Conservation (phyloP, 345 rosid genomes). For the Melastoma malabathricum region DNA sequence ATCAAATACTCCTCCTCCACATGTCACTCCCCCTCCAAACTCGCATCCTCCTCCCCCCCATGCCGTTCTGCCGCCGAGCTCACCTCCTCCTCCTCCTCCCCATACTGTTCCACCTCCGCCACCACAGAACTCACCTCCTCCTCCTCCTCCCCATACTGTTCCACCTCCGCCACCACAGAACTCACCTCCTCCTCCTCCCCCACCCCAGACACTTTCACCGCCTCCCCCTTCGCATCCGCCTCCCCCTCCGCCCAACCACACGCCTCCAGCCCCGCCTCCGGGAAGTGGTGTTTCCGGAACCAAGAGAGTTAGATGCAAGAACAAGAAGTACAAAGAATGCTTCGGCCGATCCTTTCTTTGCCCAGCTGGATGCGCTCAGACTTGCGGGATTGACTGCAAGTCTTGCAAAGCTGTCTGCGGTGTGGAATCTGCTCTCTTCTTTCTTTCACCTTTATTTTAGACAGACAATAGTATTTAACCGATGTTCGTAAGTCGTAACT, state of each 20-base stretch:
- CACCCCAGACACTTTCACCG: conserved; percentile 5
- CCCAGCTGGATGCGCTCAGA: too few species aligned
- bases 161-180: background rate
- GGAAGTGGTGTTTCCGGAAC: conserved; percentile 16
- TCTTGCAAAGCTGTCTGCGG: too few species aligned
- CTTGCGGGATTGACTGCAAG: too few species aligned
- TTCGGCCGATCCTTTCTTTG: too few species aligned
- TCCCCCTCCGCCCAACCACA: conserved; percentile 4
- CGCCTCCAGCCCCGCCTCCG: conserved; percentile 7
- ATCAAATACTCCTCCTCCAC: background rate
- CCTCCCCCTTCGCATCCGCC: conserved; percentile 5
- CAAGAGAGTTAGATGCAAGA: conserved; percentile 23
- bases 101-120: conserved; percentile 3
- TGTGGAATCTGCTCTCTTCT: too few species aligned
- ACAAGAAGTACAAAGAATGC: conserved; percentile 13
- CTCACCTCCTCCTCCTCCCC: background rate
- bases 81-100: conserved; percentile 9
- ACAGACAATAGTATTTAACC: too few species aligned
- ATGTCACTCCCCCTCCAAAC: conserved; percentile 7
- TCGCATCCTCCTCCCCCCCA: conserved; percentile 10
- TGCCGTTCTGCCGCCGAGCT: conserved; percentile 5
- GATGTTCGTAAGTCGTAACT: too few species aligned
- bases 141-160: conserved; percentile 8
- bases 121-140: background rate
- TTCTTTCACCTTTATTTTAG: too few species aligned